These are phyloP conservation scores for Populus hybrid DNA, from an alignment of 441 rosid genomes.

Conservation along the genomic window DNA sequence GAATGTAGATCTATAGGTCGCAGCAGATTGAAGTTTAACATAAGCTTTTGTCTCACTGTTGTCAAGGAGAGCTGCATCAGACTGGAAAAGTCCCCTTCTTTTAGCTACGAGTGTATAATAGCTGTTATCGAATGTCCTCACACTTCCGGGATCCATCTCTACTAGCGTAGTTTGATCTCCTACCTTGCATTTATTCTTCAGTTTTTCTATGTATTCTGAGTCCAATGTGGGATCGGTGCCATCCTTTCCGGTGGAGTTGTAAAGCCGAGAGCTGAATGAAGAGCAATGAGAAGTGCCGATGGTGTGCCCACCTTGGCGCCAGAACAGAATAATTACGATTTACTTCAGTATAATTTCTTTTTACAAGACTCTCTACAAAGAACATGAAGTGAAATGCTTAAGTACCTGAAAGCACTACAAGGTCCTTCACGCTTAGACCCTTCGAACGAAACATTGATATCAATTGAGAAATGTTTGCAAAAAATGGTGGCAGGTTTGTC, in stretches of 20 bases:
- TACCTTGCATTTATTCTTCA: constrained; percentile 42
- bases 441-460: constrained; percentile 50
- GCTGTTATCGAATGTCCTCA: no score
- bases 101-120: no score
- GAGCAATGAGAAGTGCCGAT: constrained; percentile 68
- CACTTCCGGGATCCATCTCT: background rate
- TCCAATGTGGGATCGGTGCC: constrained; percentile 56
- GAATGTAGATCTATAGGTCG: constrained; percentile 32
- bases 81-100: no score
- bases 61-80: background rate
- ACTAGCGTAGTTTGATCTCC: constrained; percentile 43
- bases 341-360: background rate
- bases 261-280: constrained; percentile 54
- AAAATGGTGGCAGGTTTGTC: constrained; percentile 44
- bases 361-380: background rate
- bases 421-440: constrained; percentile 56
- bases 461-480: constrained; percentile 46
- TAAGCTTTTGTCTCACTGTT: constrained; percentile 41
- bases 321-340: background rate
- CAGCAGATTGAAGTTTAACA: constrained; percentile 27
- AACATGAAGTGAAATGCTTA: background rate
- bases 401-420: constrained; percentile 50
- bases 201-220: constrained; percentile 38
- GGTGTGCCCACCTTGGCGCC: constrained; percentile 55
- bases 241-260: constrained; percentile 71